Base-by-base conservation (phyloP, 2,329 filamentous ascomycete genomes). In the Epichloe coenophiala region DNA sequence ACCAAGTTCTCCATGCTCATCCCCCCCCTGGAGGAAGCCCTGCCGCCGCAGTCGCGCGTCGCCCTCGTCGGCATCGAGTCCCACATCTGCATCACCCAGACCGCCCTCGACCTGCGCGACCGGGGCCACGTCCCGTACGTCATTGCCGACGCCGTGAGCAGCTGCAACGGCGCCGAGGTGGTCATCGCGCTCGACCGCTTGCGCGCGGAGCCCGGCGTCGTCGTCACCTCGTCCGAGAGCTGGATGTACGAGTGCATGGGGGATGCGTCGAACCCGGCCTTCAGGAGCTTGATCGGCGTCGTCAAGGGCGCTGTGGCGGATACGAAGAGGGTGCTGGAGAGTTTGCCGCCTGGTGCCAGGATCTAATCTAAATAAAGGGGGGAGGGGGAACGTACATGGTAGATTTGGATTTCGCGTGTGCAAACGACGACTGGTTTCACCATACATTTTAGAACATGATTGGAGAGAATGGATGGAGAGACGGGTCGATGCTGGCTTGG, bases 11-110 rank as follows among this genome's bases (percentile, higher is more conserved):
- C 82, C 63, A 97, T 97, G 90, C 76, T 81, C 64, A 80, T 85
- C 2, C 84, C 88, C 0, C 74, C 83, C 39, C 71, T 95, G 42
- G 69, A 74, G 27, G 55, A 58, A 55, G 36, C 59, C 44, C 58
- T 68, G 19, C 54, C 61, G 1, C 59, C 66, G 1, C 63, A 62
- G 1, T 69, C 78, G 21, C 77, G 83, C 59, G 77, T 88, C 49
- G 84, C 87, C 50, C 80, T 97, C 55, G 84, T 95, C 15, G 91
- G 91, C 38, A 95, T 97, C 63, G 91, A 97, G 69, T 80, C 81
- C 40, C 91, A 97, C 69, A 93, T 97, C 64, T 97, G 91, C 72
- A 82, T 97, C 33, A 90, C 88, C 54, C 91, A 97, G 74, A 96
- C 91, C 41, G 81, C 87, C 15, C 74, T 96, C 41, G 91, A 96